Base-by-base conservation (phyloP, 1,284 basidiomycete species). In the Mycosarcoma mackinlayi region DNA sequence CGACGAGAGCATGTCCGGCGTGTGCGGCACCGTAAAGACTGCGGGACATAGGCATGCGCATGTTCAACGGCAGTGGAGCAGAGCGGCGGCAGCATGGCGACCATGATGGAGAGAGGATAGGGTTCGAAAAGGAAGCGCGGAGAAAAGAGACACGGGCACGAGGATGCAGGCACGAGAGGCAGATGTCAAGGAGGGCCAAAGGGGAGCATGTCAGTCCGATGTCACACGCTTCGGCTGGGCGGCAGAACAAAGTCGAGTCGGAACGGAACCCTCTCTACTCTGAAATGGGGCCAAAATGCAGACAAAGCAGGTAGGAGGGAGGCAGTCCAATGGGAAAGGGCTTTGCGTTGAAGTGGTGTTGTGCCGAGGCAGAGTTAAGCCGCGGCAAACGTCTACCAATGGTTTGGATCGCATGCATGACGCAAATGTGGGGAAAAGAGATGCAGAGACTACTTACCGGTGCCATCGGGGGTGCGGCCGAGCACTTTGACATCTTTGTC, bases 11-110 rank as follows among this genome's bases (percentile, higher is more conserved):
- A 98, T 93, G 82, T 96, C 93, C 81, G 96, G 92, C 0, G 96
- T 98, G 38, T 92, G 91, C 9, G 95, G 95, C 33, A 98, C 94
- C 52, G 89, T 88, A 83, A 98, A 98, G 11, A 96, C 94, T 72
- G 54, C 4, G 33, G 10, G 14, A 40, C 25, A n/a, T 6, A 25
- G 13, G 4, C 37, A 46, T 19, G 25, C n/a, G n/a, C 33, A 47
- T 38, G n/a, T 25, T 24, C 21, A 31, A 34, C 28, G 6, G 3
- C 6, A 14, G 38, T 19, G 21, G 28, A 6, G 18, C 40, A 30
- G 47, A 16, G 4, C 16, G 37, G 30, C 9, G 34, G n/a, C 19
- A 18, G 27, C 24, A 27, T 28, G 18, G n/a, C 37, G 37, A 38
- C 13, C n/a, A n/a, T n/a, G n/a, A n/a, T n/a, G n/a, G n/a, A n/a